These are phyloP conservation scores for Leccinum disarticulatum DNA, from an alignment of 768 basidiomycete species.

Conservation along the genomic window DNA sequence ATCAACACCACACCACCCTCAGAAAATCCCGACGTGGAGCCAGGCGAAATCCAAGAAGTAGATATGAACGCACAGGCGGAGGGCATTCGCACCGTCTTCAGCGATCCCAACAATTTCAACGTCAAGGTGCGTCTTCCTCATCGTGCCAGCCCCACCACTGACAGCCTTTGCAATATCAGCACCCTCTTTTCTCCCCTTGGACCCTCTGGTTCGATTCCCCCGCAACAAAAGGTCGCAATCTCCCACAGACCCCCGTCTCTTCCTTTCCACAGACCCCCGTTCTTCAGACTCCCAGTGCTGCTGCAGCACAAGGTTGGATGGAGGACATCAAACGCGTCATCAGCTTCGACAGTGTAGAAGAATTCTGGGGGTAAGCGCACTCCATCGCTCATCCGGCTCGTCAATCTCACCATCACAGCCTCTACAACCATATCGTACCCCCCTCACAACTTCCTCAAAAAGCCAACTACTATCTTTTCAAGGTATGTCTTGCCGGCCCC, in stretches of 20 bases:
- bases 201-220: constrained; percentile 99
- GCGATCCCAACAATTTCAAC: constrained; percentile 89
- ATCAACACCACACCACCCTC: constrained; percentile 2
- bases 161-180: constrained; percentile 45
- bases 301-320: constrained; percentile 92
- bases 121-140: constrained; percentile 69
- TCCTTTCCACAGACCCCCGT: constrained; percentile 76
- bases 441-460: constrained; percentile 91
- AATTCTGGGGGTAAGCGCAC: constrained; percentile 91
- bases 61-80: constrained; percentile 84
- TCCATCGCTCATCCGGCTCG: neutral
- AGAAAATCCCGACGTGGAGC: constrained; percentile 52
- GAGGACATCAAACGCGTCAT: constrained; percentile 98
- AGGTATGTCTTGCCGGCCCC: constrained; percentile 47
- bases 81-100: constrained; percentile 89
- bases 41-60: constrained; percentile 85
- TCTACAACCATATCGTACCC: constrained; percentile 97
- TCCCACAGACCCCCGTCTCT: constrained; percentile 79
- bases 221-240: constrained; percentile 83
- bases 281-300: constrained; percentile 68
- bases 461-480: constrained; percentile 99
- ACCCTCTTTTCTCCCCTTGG: constrained; percentile 93
- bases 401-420: constrained; percentile 40
- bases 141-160: neutral
- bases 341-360: constrained; percentile 94